phyloP scores from a whole-genome alignment of 345 rosid genomes.

The Arabidopsis arenosa region DNA sequence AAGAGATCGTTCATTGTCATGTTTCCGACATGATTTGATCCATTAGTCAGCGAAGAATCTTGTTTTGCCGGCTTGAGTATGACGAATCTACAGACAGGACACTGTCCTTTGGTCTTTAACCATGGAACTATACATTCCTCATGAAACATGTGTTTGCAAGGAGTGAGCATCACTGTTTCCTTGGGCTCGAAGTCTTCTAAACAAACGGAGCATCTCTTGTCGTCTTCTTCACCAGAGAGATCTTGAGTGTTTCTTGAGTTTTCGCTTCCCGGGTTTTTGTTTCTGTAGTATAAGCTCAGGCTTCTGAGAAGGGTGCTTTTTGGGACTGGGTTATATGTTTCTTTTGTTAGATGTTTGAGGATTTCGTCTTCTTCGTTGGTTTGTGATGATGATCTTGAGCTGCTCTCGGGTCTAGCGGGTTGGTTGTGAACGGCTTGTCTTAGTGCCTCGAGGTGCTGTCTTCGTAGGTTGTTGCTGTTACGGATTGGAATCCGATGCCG shows the following conservation, averaged over 20 bases:
- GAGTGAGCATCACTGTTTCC: conserved; percentile 72
- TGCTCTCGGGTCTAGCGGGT: conserved; percentile 13
- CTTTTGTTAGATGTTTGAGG: conserved; percentile 60
- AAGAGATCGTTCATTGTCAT: conserved; percentile 38
- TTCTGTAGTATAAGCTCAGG: conserved; percentile 64
- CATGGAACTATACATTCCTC: conserved; percentile 83
- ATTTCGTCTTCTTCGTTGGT: conserved; percentile 45
- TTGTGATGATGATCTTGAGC: conserved; percentile 37
- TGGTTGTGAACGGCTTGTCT: conserved; percentile 42
- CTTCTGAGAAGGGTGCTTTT: conserved; percentile 52
- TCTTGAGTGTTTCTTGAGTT: neutral
- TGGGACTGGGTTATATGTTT: conserved; percentile 59
- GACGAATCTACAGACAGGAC: conserved; percentile 73
- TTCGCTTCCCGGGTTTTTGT: conserved; percentile 20
- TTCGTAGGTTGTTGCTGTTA: conserved; percentile 29
- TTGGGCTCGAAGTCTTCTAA: conserved; percentile 79
- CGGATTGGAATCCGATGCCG: conserved; percentile 30
- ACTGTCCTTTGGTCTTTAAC: conserved; percentile 65
- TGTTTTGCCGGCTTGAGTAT: conserved; percentile 45
- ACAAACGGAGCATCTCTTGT: conserved; percentile 69
- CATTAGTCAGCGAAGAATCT: neutral
- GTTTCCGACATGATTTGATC: conserved; percentile 14
- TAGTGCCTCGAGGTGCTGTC: conserved; percentile 41
- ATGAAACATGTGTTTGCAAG: conserved; percentile 89
- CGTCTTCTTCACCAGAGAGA: conserved; percentile 54